phyloP scores from a whole-genome alignment of 2,329 filamentous ascomycete species.

The Cladobotryum mycophilum region DNA sequence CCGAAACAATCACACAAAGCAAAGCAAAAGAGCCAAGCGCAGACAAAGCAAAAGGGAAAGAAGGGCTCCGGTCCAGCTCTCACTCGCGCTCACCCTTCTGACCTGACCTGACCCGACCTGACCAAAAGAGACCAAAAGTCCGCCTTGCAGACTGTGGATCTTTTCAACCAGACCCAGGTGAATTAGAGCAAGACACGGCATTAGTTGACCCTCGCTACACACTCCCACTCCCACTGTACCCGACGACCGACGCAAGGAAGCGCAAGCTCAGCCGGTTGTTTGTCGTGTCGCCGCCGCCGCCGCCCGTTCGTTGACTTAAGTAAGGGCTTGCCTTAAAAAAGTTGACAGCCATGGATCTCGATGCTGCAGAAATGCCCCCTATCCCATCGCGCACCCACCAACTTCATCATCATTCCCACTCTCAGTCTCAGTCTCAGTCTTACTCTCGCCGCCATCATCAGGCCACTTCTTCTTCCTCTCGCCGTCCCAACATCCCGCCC shows the following conservation, averaged over 20 bases:
- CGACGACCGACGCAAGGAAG: neutral
- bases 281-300: constrained; percentile 10
- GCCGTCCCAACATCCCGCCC: constrained; percentile 28
- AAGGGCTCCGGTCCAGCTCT: too few species aligned
- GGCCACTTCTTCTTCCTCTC: neutral
- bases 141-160: too few species aligned
- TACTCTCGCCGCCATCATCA: constrained; percentile 12
- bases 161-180: too few species aligned
- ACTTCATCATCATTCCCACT: constrained; percentile 14
- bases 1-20: too few species aligned
- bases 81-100: too few species aligned
- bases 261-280: neutral
- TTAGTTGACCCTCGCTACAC: constrained; percentile 1
- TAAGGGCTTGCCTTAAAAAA: neutral
- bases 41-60: too few species aligned
- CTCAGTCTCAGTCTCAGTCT: neutral
- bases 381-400: constrained; percentile 23
- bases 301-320: constrained; percentile 1
- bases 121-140: too few species aligned
- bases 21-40: too few species aligned
- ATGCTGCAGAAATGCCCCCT: constrained; percentile 24
- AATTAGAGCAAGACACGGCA: constrained; percentile 1
- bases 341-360: constrained; percentile 23
- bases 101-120: too few species aligned
- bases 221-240: constrained; percentile 3